Evolutionary conservation across 768 basidiomycete genomes (phyloP).

Genomic region (Daedaleopsis nitida): DNA sequence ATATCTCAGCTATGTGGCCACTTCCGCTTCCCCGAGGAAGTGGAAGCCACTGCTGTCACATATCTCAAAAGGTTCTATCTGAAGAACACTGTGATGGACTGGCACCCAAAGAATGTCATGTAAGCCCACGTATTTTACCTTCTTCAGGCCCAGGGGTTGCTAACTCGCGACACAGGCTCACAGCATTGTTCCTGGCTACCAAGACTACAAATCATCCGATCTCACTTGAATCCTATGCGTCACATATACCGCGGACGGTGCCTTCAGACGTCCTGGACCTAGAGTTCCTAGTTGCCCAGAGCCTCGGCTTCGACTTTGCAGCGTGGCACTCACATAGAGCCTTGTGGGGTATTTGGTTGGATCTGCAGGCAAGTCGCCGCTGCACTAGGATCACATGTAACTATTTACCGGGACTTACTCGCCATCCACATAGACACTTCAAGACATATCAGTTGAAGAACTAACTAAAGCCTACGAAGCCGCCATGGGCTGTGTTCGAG

Average conservation of each 20-base stretch:
- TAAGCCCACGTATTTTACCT: constrained; percentile 37
- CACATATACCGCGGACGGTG: constrained; percentile 78
- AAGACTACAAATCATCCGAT: constrained; percentile 98
- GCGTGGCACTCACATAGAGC: constrained; percentile 91
- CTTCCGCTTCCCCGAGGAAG: constrained; percentile 89
- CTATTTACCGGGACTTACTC: neutral
- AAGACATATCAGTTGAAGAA: constrained; percentile 50
- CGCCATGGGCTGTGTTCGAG: constrained; percentile 67
- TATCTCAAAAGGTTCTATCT: constrained; percentile 98
- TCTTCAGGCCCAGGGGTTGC: neutral
- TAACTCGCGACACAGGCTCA: constrained; percentile 62
- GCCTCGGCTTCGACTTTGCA: constrained; percentile 90
- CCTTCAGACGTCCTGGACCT: constrained; percentile 88
- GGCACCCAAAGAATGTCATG: constrained; percentile 99
- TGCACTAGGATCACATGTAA: neutral
- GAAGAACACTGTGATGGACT: constrained; percentile 98
- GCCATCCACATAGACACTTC: constrained; percentile 50
- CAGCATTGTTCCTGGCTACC: constrained; percentile 90
- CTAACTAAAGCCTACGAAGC: constrained; percentile 61
- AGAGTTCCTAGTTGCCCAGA: constrained; percentile 95
- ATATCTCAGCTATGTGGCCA: constrained; percentile 82
- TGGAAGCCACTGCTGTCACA: constrained; percentile 88
- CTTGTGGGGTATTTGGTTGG: constrained; percentile 86
- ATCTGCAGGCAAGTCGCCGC: constrained; percentile 66
- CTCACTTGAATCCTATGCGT: constrained; percentile 81